Evolutionary conservation across 192 early-diverging fungal species (phyloP).

Genomic region (Podochytrium sp.): DNA sequence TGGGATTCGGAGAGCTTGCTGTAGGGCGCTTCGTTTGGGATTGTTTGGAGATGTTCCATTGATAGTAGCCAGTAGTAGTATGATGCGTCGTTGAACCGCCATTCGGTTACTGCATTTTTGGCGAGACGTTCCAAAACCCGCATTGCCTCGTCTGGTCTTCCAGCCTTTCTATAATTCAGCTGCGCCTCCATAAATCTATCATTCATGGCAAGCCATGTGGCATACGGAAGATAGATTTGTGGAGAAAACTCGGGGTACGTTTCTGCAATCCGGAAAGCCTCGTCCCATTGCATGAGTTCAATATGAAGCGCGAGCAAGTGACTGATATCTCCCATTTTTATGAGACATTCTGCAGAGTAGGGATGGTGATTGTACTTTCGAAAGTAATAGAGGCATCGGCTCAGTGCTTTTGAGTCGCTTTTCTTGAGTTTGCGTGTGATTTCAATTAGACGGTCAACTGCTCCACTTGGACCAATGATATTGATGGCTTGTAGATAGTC

Average conservation of each 20-base stretch:
- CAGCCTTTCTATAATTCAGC: constrained; percentile 58
- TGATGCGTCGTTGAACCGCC: constrained; percentile 55
- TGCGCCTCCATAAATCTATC: constrained; percentile 62
- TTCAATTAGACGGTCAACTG: constrained; percentile 56
- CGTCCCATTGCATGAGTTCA: constrained; percentile 58
- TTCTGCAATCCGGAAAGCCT: constrained; percentile 59
- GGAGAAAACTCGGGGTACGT: constrained; percentile 50
- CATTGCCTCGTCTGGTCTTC: constrained; percentile 55
- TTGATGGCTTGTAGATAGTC: constrained; percentile 60
- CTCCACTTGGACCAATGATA: constrained; percentile 54
- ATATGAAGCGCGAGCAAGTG: constrained; percentile 52
- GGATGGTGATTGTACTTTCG: constrained; percentile 46
- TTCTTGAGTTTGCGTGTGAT: constrained; percentile 48
- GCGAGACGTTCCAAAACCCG: constrained; percentile 52
- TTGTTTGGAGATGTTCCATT: constrained; percentile 44
- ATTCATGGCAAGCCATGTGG: constrained; percentile 57
- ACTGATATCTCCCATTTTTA: constrained; percentile 55
- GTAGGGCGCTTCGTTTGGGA: constrained; percentile 34
- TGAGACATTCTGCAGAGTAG: constrained; percentile 55
- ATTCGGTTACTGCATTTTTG: constrained; percentile 54
- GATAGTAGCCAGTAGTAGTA: constrained; percentile 55
- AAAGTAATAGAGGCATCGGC: constrained; percentile 54
- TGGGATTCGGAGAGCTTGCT: constrained; percentile 38
- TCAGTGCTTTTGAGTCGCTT: constrained; percentile 47
- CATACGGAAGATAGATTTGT: constrained; percentile 58